Percentiles rank a stretch among this genome's conserved stretches.
Conservation (phyloP, 2,329 filamentous ascomycete genomes). For the Laburnicola sp. region DNA sequence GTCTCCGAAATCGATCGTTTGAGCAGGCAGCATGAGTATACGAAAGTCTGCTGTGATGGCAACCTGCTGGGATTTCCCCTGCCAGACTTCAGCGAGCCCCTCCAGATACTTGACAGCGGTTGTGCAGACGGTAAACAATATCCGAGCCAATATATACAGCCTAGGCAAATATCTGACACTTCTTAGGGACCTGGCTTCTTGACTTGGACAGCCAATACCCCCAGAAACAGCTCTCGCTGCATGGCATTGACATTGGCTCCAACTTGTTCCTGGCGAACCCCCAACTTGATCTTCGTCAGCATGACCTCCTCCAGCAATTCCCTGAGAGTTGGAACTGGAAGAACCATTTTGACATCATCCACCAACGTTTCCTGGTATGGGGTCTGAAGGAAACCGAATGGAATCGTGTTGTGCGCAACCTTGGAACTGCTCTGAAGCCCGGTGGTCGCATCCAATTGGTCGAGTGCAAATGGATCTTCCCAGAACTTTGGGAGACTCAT, state of each 20-base stretch:
- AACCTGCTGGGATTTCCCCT: not conserved
- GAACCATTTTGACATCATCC: not conserved
- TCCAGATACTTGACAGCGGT: not conserved
- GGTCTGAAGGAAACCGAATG: conserved; percentile 1
- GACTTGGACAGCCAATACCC: not conserved
- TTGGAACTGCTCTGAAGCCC: not conserved
- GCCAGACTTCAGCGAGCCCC: not conserved
- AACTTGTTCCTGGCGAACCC: not conserved
- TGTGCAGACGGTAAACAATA: not conserved
- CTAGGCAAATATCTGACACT: not conserved
- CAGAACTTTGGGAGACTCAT: not conserved
- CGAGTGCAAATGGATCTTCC: conserved; percentile 3
- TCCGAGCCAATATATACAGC: not conserved
- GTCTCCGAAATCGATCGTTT: not conserved
- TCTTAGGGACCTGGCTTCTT: not conserved
- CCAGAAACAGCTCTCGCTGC: not conserved
- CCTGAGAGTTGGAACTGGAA: not conserved
- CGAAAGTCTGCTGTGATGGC: not conserved
- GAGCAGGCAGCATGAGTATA: not conserved
- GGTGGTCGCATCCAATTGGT: conserved; percentile 3
- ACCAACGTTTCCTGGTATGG: conserved; percentile 1
- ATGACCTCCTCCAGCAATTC: not conserved
- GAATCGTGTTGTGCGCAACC: not conserved
- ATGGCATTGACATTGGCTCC: not conserved
- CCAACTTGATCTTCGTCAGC: not conserved